These are phyloP conservation scores for Nothophoma quercina DNA, from an alignment of 2,329 filamentous ascomycete genomes.

Conservation along the genomic window DNA sequence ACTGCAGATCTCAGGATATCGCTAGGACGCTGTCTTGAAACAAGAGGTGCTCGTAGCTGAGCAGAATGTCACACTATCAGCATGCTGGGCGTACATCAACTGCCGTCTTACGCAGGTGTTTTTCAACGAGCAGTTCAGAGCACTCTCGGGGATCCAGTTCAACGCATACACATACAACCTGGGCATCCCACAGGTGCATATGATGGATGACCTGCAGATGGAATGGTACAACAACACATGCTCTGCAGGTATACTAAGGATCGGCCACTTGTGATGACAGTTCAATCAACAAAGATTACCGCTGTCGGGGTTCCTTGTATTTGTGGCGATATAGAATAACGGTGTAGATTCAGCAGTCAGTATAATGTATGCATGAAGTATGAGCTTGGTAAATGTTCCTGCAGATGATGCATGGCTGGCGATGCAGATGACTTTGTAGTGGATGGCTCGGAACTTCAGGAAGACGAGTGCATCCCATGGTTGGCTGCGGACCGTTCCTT, in stretches of 20 bases:
- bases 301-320: too few relatives aligned
- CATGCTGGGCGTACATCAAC: slow-evolving; percentile 50
- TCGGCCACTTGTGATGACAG: slow-evolving; percentile 37
- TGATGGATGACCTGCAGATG: slow-evolving; percentile 59
- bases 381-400: background rate
- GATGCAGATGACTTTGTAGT: slow-evolving; percentile 22
- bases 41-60: slow-evolving; percentile 47
- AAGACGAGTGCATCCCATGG: background rate
- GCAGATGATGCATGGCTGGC: slow-evolving; percentile 24
- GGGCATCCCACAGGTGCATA: slow-evolving; percentile 51
- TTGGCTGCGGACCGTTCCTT: background rate
- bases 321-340: too few relatives aligned
- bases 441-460: background rate
- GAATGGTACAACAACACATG: slow-evolving; percentile 61
- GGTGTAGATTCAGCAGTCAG: slow-evolving; percentile 12
- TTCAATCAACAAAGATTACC: too few relatives aligned
- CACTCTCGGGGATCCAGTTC: slow-evolving; percentile 58
- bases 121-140: slow-evolving; percentile 51
- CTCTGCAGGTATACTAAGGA: slow-evolving; percentile 52
- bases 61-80: slow-evolving; percentile 52
- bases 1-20: slow-evolving; percentile 57
- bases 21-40: slow-evolving; percentile 47
- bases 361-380: background rate
- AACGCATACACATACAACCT: slow-evolving; percentile 53
- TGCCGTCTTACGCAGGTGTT: slow-evolving; percentile 55